Percentiles rank a stretch among this genome's conserved stretches.
Conservation (phyloP, 2,329 filamentous ascomycete genomes). For the Zasmidium cellare region DNA sequence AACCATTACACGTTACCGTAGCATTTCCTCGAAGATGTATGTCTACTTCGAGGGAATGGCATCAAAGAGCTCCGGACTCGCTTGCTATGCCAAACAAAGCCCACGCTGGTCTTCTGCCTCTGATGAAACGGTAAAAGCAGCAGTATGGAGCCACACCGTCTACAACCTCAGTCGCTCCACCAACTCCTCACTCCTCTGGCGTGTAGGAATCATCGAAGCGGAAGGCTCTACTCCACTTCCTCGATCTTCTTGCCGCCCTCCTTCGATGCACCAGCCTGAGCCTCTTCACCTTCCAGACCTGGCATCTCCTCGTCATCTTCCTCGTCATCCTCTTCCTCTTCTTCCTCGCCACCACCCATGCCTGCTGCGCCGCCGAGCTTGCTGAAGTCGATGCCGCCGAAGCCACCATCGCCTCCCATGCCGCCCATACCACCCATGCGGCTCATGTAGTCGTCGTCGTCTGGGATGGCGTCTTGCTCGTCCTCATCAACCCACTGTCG, state of each 20-base stretch:
- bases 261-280: constrained; percentile 29
- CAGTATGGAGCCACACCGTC: neutral
- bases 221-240: constrained; percentile 42
- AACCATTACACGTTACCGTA: neutral
- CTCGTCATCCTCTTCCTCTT: constrained; percentile 50
- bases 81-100: neutral
- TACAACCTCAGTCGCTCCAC: neutral
- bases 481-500: constrained; percentile 92
- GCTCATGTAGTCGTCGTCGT: constrained; percentile 68
- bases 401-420: constrained; percentile 44
- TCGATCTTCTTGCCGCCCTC: constrained; percentile 47
- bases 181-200: neutral
- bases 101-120: neutral
- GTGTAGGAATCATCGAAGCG: neutral
- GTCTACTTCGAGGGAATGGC: neutral
- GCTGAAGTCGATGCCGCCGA: constrained; percentile 40
- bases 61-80: neutral
- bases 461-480: constrained; percentile 87
- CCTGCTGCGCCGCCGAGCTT: constrained; percentile 59
- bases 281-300: constrained; percentile 66
- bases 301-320: constrained; percentile 76
- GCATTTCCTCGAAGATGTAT: neutral
- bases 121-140: neutral
- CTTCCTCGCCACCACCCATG: constrained; percentile 43
- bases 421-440: constrained; percentile 47